Evolutionary conservation across 108 stramenopile species (phyloP), one percentile per base, ranked within the genome.

Genomic region (Pseudonitzschia multiseries): DNA sequence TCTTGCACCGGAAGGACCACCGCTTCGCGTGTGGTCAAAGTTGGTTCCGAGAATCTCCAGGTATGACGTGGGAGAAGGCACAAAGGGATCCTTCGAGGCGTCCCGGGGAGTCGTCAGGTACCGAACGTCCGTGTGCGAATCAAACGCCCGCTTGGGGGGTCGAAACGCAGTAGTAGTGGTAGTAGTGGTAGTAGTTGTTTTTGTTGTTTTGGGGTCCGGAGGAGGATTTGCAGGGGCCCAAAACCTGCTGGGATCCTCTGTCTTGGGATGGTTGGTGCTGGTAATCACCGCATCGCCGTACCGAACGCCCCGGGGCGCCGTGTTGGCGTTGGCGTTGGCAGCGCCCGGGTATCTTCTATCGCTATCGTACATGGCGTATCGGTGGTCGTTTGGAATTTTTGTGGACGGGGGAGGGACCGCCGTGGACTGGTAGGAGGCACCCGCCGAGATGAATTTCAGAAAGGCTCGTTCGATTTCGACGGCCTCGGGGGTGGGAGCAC

Each of bases 401-500:
- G 46, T 10, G 8, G 14, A 14, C 46, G 46, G 46, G 46, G 46
- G 46, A 3, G 46, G 46, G 13, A 48, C 46, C 17, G 46, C 46
- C 46, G 1, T 48, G 17, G 46, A 48, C 46, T 48, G 46, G 46
- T 48, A 48, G 46, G 46, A 48, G 46, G 46, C 14, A 8, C 46
- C 46, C 17, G 46, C 46, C 17, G 46, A 48, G 26, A 56, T 56
- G 54, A 56, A 56, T 26, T 56, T 20, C 54, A 56, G 26, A 56
- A 56, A 56, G 24, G 54, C 52, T 17, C 5, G 8, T 17, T 52
- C 52, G 42, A 42, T 42, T 42, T 6, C 42, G 6, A 9, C 42
- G 8, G 6, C 42, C 42, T 42, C 42, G 42, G 8, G 42, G 42
- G 6, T 42, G 6, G 42, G 6, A 10, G 42, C 42, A 42, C 42